A percentile compares a stretch with the other conserved stretches of the same genome.
Evolutionary conservation across 2,329 filamentous ascomycete species (phyloP).

Genomic region (Stachybotrys elegans): DNA sequence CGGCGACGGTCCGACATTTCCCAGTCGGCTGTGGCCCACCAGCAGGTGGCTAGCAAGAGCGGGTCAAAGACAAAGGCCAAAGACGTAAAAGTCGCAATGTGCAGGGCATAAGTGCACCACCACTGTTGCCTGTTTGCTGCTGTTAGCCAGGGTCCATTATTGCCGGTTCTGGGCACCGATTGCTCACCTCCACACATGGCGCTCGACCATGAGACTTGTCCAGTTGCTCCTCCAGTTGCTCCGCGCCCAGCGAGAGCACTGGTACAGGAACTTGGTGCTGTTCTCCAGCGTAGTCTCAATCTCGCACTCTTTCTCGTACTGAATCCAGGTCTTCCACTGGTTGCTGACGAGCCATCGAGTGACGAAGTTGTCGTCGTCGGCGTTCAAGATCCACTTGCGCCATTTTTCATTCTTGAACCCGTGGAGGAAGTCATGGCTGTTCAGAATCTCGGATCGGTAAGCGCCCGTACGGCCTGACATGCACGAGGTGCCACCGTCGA

Average conservation of each 20-base stretch:
- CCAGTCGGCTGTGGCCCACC: constrained; percentile 63
- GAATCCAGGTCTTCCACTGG: constrained; percentile 90
- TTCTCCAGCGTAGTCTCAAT: constrained; percentile 91
- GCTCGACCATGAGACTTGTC: constrained; percentile 80
- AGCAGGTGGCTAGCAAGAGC: constrained; percentile 63
- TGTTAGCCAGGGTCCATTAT: too few species aligned
- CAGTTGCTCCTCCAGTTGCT: constrained; percentile 98
- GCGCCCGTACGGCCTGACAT: constrained; percentile 92
- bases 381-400: constrained; percentile 84
- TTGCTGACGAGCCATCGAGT: constrained; percentile 92
- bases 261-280: constrained; percentile 81
- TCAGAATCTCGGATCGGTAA: constrained; percentile 83
- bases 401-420: constrained; percentile 90
- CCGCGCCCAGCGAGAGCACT: constrained; percentile 90
- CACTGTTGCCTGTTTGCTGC: constrained; percentile 89
- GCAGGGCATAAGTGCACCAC: constrained; percentile 91
- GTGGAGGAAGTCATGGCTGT: constrained; percentile 78
- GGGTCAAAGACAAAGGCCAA: constrained; percentile 77
- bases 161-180: background rate
- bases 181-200: constrained; percentile 82
- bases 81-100: constrained; percentile 88
- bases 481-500: constrained; percentile 94
- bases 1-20: constrained; percentile 43
- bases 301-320: constrained; percentile 87
- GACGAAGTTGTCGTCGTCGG: constrained; percentile 97